Conservation (phyloP, 2,329 filamentous ascomycete genomes). For the Scleromitrula shiraiana region DNA sequence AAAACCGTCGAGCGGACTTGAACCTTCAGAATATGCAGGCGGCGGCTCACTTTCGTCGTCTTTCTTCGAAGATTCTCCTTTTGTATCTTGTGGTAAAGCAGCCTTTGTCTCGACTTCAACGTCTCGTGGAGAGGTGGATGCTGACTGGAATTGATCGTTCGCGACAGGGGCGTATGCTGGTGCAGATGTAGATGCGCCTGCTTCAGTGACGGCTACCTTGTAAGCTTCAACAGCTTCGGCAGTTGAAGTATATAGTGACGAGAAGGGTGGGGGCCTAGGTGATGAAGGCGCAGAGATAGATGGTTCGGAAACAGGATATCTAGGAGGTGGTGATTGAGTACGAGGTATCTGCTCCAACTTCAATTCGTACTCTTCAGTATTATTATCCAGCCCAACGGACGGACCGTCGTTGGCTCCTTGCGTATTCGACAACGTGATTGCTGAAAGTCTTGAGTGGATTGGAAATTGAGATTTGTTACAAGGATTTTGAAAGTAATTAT, state of each 20-base stretch:
- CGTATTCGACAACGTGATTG: conserved; percentile 42
- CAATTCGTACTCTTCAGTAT: conserved; percentile 20
- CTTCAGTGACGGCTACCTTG: conserved; percentile 32
- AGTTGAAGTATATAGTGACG: conserved; percentile 46
- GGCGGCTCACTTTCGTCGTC: conserved; percentile 83
- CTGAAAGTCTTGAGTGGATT: conserved; percentile 14
- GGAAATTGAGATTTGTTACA: conserved; percentile 10
- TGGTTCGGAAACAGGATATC: conserved; percentile 47
- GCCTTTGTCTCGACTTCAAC: conserved; percentile 70
- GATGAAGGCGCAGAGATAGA: conserved; percentile 39
- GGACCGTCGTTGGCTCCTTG: conserved; percentile 38
- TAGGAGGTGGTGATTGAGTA: conserved; percentile 47
- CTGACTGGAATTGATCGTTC: conserved; percentile 27
- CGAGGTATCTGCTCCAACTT: conserved; percentile 31
- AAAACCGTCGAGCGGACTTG: conserved; percentile 85
- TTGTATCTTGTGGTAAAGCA: conserved; percentile 73
- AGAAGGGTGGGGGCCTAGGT: conserved; percentile 49
- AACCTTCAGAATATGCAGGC: conserved; percentile 91
- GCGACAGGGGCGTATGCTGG: conserved; percentile 47
- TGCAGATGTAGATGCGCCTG: conserved; percentile 32
- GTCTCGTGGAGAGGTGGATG: conserved; percentile 33
- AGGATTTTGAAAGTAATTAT: conserved; percentile 5
- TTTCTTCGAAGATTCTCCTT: conserved; percentile 67
- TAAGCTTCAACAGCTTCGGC: conserved; percentile 32
- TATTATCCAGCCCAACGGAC: conserved; percentile 33